These are phyloP conservation scores for Capsicum pubescens DNA, from an alignment of 257 asterid genomes.

Conservation along the genomic window DNA sequence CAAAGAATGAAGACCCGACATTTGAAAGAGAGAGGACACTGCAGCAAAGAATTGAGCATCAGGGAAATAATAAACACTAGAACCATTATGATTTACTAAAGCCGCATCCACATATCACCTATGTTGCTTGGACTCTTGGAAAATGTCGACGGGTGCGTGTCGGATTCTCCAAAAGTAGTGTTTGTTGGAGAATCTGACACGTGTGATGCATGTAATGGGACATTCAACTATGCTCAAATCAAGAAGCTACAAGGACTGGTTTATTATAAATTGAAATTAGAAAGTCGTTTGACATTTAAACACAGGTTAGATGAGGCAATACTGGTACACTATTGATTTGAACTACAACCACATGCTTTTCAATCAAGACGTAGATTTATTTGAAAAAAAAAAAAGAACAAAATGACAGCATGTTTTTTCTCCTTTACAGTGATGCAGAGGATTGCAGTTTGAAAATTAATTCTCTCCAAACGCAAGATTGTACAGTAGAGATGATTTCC, in stretches of 20 bases:
- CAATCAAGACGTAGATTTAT: not conserved
- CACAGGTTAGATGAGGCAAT: not conserved
- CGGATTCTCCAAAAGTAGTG: too few species aligned
- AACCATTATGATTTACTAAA: not conserved
- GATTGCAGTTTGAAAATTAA: not conserved
- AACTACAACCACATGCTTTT: not conserved
- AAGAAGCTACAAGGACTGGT: slow-evolving; percentile 1
- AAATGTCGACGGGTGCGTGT: too few species aligned
- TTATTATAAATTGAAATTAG: not conserved
- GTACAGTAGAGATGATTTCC: not conserved
- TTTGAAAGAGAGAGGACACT: not conserved
- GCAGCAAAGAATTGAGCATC: not conserved
- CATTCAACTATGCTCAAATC: slow-evolving; percentile 13
- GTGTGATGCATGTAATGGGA: slow-evolving; percentile 4
- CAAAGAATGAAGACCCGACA: not conserved
- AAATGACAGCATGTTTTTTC: not conserved
- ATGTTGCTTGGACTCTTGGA: too few species aligned
- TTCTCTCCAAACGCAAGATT: not conserved
- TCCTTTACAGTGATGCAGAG: not conserved
- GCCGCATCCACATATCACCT: not conserved
- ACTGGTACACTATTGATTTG: not conserved
- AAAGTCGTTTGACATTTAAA: not conserved
- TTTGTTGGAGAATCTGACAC: too few species aligned
- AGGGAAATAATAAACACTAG: not conserved
- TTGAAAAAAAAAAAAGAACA: too few species aligned